Conservation (phyloP, 1,139 yeast species). For the Blastobotrys buckinghamii region DNA sequence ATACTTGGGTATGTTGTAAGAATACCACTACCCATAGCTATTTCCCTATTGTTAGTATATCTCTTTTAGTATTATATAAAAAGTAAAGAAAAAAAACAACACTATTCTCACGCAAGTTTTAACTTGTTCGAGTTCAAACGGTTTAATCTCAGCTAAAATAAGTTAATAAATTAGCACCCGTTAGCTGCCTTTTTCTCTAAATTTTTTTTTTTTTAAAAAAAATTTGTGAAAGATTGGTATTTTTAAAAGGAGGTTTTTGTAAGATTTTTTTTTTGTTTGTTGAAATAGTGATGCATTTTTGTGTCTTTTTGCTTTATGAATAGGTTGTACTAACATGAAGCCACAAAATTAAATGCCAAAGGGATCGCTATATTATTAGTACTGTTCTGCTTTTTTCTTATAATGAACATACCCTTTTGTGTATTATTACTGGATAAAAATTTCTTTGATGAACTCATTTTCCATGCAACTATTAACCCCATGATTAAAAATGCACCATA, state of each 20-base stretch:
- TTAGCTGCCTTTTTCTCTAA: neutral
- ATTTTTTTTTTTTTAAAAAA: too few relatives aligned
- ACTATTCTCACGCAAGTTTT: conserved; percentile 78
- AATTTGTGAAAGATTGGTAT: neutral
- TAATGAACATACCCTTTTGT: conserved; percentile 52
- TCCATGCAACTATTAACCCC: conserved; percentile 33
- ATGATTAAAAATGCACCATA: conserved; percentile 55
- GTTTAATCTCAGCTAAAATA: conserved; percentile 64
- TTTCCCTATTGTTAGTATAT: conserved; percentile 1
- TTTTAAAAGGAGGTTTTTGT: too few relatives aligned
- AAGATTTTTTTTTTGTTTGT: too few relatives aligned
- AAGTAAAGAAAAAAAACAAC: conserved; percentile 1
- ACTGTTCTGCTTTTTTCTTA: neutral
- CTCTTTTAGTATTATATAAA: neutral
- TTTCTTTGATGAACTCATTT: conserved; percentile 35
- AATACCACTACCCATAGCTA: conserved; percentile 89
- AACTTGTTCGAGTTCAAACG: conserved; percentile 85
- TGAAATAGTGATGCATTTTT: too few relatives aligned
- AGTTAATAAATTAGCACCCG: conserved; percentile 6
- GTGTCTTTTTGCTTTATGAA: conserved; percentile 1
- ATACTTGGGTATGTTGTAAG: conserved; percentile 81
- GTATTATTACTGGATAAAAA: conserved; percentile 77
- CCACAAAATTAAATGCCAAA: conserved; percentile 75
- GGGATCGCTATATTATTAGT: conserved; percentile 43
- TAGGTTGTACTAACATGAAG: conserved; percentile 63